Evolutionary conservation across 1,284 basidiomycete genomes (phyloP), one percentile per base, ranked within the genome.

Genomic region (Apiotrichum gracile): DNA sequence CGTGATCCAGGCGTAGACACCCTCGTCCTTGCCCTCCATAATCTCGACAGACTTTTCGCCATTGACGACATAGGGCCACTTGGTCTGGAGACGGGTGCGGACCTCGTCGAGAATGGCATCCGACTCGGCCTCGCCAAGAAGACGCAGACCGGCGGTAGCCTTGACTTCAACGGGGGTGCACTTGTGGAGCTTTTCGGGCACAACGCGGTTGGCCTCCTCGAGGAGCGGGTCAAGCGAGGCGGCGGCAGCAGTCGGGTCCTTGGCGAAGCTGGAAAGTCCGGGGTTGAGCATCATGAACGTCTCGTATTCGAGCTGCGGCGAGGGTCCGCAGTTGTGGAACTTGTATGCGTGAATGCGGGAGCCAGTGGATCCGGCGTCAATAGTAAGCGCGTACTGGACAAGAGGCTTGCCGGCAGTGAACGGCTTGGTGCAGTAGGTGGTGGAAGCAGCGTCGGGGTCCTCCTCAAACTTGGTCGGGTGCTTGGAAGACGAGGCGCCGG

Each of bases 261-360:
- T 79, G 2, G 76, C 78, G 70, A 81, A 94, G 1, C 78, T 71
- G 0, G 88, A 92, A 4, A 97, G 78, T 0, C 94, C 93, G 0
- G 89, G 90, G 40, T 88, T 80, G 25, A 82, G 84, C 80, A 84
- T 83, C 69, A 83, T 83, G 81, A 98, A 98, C 12, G 88, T 86
- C 74, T 98, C 94, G 77, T 93, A 90, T 72, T 97, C 94, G 73
- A 91, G 88, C 48, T 81, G 76, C 0, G 92, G 86, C 6, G 87
- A 82, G 0, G 85, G 74, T 0, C 80, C 80, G 78, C 92, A 96
- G 78, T 93, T 87, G 80, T 93, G 83, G 82, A 97, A 96, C 72
- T 94, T 96, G 85, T 97, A 97, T 25, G 97, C 83, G 79, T 98
- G 94, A 66, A 98, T 93, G 17, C 94, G 85, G 2, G 92, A 96